Evolutionary conservation across 225 moss, liverwort and hornwort genomes (phyloP).

Genomic region (Polytrichum commune): DNA sequence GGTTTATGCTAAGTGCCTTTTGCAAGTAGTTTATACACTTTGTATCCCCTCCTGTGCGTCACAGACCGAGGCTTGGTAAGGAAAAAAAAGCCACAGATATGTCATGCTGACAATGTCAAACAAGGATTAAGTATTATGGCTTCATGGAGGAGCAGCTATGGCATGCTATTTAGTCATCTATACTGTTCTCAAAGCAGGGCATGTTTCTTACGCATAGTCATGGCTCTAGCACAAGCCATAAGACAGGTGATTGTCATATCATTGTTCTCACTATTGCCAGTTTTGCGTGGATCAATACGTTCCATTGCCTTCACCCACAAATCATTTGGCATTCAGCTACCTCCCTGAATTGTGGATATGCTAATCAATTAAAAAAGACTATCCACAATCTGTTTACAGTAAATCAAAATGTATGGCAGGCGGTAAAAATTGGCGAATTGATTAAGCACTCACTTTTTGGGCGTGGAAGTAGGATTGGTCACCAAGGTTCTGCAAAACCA

Average conservation of each 20-base stretch:
- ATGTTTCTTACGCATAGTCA: conserved; percentile 65
- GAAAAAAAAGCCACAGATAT: too few species aligned
- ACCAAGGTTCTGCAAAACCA: conserved; percentile 60
- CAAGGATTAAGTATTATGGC: too few species aligned
- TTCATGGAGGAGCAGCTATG: neutral
- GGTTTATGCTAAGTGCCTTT: conserved; percentile 76
- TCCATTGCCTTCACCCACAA: conserved; percentile 63
- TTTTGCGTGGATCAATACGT: conserved; percentile 61
- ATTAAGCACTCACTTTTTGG: conserved; percentile 45
- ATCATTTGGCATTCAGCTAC: too few species aligned
- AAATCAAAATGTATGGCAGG: too few species aligned
- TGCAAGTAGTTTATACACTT: conserved; percentile 81
- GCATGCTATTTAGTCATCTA: neutral
- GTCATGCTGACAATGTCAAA: too few species aligned
- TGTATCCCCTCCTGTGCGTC: conserved; percentile 53
- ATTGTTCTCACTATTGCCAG: conserved; percentile 32
- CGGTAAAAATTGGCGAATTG: too few species aligned
- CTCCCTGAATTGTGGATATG: too few species aligned
- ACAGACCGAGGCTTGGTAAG: too few species aligned
- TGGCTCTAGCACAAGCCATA: conserved; percentile 75
- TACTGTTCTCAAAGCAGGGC: neutral
- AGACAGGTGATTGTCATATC: conserved; percentile 58
- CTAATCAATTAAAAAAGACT: too few species aligned
- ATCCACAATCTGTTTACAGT: too few species aligned
- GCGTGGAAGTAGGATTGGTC: conserved; percentile 88